phyloP scores from a whole-genome alignment of 2,329 filamentous ascomycete species.

The Paraphoma chrysanthemicola region DNA sequence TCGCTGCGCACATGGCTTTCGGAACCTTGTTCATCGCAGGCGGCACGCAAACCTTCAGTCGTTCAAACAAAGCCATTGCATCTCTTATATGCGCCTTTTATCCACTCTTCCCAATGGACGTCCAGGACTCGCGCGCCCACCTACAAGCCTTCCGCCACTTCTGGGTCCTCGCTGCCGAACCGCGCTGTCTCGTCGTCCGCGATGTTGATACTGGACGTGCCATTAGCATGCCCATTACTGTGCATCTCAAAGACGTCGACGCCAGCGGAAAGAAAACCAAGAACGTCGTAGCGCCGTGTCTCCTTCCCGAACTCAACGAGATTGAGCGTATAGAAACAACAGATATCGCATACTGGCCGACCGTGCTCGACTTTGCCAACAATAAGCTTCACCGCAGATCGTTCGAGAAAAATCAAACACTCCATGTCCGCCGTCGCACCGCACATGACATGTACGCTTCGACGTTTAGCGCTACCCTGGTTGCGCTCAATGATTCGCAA shows the following conservation, averaged over 20 bases:
- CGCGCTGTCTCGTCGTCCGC: constrained; percentile 84
- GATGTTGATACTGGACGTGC: constrained; percentile 86
- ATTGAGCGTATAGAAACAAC: constrained; percentile 68
- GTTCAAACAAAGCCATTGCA: constrained; percentile 84
- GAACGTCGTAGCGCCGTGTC: constrained; percentile 60
- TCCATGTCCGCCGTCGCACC: constrained; percentile 75
- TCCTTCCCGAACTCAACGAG: constrained; percentile 69
- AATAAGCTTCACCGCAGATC: constrained; percentile 68
- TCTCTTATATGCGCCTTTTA: constrained; percentile 91
- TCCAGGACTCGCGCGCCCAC: constrained; percentile 93
- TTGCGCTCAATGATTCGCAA: constrained; percentile 71
- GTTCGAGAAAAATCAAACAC: constrained; percentile 73
- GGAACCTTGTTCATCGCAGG: constrained; percentile 91
- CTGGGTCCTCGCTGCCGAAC: constrained; percentile 92
- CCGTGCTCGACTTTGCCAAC: constrained; percentile 75
- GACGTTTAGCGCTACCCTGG: constrained; percentile 76
- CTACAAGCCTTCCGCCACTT: constrained; percentile 96
- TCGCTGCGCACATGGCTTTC: constrained; percentile 90
- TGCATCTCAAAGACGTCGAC: constrained; percentile 62
- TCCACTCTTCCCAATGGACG: constrained; percentile 84
- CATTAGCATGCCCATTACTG: constrained; percentile 73
- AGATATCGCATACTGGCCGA: constrained; percentile 78
- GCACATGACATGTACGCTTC: constrained; percentile 64
- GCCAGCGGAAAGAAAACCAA: constrained; percentile 24
- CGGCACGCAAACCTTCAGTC: constrained; percentile 90